A percentile compares a stretch with the other conserved stretches of the same genome.
These are phyloP conservation scores for Neonectria faginata DNA, from an alignment of 2,329 filamentous ascomycete genomes.

Conservation along the genomic window DNA sequence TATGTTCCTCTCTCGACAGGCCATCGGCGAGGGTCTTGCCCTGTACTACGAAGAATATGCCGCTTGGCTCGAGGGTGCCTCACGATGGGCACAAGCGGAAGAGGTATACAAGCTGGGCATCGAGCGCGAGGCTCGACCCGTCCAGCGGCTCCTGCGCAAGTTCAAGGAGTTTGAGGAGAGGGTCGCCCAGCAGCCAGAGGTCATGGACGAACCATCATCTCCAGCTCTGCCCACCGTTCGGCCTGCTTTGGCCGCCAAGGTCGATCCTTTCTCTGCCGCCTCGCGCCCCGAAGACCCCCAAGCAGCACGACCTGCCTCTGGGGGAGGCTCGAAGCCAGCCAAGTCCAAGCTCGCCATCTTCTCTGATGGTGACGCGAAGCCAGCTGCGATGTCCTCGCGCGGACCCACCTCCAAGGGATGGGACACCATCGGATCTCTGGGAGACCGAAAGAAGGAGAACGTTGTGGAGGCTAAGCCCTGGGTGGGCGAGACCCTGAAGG, in stretches of 20 bases:
- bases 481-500: constrained; percentile 91
- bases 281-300: constrained; percentile 73
- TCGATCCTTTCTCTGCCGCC: constrained; percentile 80
- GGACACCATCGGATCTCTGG: constrained; percentile 89
- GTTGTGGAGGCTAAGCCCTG: constrained; percentile 86
- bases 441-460: constrained; percentile 95
- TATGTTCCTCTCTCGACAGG: constrained; percentile 88
- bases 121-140: constrained; percentile 86
- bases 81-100: constrained; percentile 89
- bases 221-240: constrained; percentile 87
- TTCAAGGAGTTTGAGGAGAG: constrained; percentile 92
- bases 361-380: constrained; percentile 76
- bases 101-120: constrained; percentile 94
- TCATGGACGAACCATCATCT: constrained; percentile 77
- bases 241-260: constrained; percentile 85
- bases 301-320: constrained; percentile 64
- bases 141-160: constrained; percentile 85
- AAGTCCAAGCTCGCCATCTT: constrained; percentile 92
- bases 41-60: constrained; percentile 98
- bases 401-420: constrained; percentile 77
- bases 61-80: constrained; percentile 86
- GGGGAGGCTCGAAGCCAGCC: constrained; percentile 70
- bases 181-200: constrained; percentile 72
- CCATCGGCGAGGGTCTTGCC: constrained; percentile 86
- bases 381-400: constrained; percentile 66